phyloP scores from a whole-genome alignment of 2,329 filamentous ascomycete species.

The Aspergillus phoenicis region DNA sequence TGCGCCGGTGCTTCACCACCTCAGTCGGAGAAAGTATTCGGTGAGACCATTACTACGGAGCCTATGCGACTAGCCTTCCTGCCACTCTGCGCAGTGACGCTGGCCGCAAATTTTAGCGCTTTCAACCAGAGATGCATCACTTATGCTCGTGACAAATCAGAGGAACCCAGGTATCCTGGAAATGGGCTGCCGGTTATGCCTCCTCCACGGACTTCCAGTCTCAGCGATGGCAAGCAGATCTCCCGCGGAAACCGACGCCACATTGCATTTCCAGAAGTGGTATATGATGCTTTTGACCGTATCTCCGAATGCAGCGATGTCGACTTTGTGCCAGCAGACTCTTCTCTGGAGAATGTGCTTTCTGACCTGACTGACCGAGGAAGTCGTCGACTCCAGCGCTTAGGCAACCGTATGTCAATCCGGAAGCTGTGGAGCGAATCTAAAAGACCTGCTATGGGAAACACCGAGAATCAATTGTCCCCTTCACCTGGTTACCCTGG shows the following conservation, averaged over 20 bases:
- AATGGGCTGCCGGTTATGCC: constrained; percentile 32
- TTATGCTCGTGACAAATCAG: constrained; percentile 4
- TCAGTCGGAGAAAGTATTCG: background rate
- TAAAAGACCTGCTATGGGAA: constrained; percentile 4
- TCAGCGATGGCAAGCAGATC: constrained; percentile 28
- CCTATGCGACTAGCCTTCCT: constrained; percentile 30
- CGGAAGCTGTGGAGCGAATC: constrained; percentile 16
- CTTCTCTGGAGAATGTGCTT: constrained; percentile 24
- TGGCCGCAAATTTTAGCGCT: constrained; percentile 34
- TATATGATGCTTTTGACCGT: constrained; percentile 21
- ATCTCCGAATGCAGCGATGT: constrained; percentile 15
- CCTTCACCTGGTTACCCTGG: background rate
- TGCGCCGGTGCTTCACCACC: constrained; percentile 31
- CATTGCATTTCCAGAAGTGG: constrained; percentile 22
- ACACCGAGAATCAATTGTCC: background rate
- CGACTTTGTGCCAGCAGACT: constrained; percentile 27
- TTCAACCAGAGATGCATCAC: constrained; percentile 27
- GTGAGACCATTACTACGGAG: background rate
- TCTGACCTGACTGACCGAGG: constrained; percentile 16
- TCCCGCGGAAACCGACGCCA: constrained; percentile 14
- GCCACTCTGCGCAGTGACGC: constrained; percentile 37
- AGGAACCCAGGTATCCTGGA: constrained; percentile 21
- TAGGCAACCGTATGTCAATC: constrained; percentile 13
- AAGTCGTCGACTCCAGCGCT: constrained; percentile 12
- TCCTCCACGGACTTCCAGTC: constrained; percentile 30